These are phyloP conservation scores for Amaranthus hypochondriacus DNA, from an alignment of 148 eudicot species.

Conservation along the genomic window DNA sequence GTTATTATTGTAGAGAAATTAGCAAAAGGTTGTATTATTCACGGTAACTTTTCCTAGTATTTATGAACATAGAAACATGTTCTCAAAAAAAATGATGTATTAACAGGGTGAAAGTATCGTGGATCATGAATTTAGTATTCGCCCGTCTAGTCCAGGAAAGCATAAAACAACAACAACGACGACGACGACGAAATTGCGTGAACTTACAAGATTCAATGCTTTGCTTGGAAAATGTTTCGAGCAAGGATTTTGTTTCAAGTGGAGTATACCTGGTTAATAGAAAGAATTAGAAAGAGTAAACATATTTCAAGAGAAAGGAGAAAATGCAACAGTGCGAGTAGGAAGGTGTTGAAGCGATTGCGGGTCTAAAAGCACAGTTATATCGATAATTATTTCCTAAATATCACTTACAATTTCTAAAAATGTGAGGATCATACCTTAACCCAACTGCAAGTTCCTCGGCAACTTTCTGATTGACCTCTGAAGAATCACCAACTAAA, in stretches of 20 bases:
- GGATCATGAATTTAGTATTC: neutral
- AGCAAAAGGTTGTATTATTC: too few species aligned
- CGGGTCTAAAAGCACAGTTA: neutral
- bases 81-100: neutral
- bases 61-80: too few species aligned
- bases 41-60: too few species aligned
- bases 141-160: neutral
- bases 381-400: too few species aligned
- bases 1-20: too few species aligned
- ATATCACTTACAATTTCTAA: neutral
- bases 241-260: constrained; percentile 67
- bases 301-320: neutral
- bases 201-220: constrained; percentile 77
- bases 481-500: constrained; percentile 81
- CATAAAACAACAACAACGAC: neutral
- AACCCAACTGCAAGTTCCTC: constrained; percentile 83
- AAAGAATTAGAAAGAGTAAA: constrained; percentile 2
- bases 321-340: neutral
- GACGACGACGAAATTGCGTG: neutral
- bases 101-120: neutral
- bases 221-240: constrained; percentile 68
- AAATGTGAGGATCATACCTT: constrained; percentile 39
- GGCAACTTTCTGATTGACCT: constrained; percentile 71
- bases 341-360: neutral
- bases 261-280: constrained; percentile 62